Conservation (phyloP, 306 rosid species). For the Vigna unguiculata region DNA sequence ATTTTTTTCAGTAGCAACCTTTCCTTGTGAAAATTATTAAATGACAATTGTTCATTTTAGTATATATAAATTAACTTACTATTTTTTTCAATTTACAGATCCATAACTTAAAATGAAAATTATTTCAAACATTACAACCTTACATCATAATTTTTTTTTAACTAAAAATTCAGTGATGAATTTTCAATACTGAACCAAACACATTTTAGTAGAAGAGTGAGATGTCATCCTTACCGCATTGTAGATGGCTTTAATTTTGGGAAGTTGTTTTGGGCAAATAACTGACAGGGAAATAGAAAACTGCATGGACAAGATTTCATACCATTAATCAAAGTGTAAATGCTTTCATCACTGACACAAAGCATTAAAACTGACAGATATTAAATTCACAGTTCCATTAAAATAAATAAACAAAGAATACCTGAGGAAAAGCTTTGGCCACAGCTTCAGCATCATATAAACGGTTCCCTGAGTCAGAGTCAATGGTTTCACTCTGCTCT, state of each 20-base stretch:
- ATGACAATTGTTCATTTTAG: neutral
- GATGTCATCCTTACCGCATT: conserved; percentile 68
- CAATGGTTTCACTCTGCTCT: conserved; percentile 81
- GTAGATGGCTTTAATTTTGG: conserved; percentile 75
- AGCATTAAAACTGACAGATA: conserved; percentile 4
- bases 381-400: conserved; percentile 18
- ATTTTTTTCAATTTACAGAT: neutral
- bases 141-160: neutral
- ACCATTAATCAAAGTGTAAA: conserved; percentile 27
- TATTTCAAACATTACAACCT: conserved; percentile 4
- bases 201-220: conserved; percentile 31
- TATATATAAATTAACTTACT: neutral
- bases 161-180: neutral
- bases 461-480: conserved; percentile 69
- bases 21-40: neutral
- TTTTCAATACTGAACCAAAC: conserved; percentile 3
- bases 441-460: conserved; percentile 88
- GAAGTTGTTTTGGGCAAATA: conserved; percentile 93
- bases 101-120: conserved; percentile 8
- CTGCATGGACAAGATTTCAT: conserved; percentile 61
- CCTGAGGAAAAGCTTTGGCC: conserved; percentile 91
- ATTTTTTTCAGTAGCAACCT: neutral
- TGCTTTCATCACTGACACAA: no score
- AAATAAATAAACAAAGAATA: conserved; percentile 40
- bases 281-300: conserved; percentile 85